Conservation (phyloP, 2,329 filamentous ascomycete genomes). For the Mycosphaerella sp. region DNA sequence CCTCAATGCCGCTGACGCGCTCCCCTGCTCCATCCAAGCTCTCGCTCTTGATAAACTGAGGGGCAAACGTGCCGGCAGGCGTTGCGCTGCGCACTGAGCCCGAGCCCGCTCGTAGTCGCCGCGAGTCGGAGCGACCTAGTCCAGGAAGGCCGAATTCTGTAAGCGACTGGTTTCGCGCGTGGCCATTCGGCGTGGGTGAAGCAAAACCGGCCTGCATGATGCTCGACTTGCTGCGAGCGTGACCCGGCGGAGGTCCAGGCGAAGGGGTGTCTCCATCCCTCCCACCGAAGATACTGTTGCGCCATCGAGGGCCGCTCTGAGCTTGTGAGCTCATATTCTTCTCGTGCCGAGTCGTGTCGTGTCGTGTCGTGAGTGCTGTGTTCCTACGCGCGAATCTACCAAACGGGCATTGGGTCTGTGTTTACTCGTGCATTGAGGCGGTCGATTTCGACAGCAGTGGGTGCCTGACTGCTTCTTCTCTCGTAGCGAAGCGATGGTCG, state of each 20-base stretch:
- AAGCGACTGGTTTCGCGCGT: conserved; percentile 63
- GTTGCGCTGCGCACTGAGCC: conserved; percentile 60
- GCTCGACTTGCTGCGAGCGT: conserved; percentile 66
- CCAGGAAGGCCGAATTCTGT: conserved; percentile 42
- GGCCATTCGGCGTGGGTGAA: conserved; percentile 43
- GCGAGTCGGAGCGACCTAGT: conserved; percentile 25
- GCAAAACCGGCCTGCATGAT: conserved; percentile 58
- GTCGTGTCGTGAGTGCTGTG: conserved; percentile 15
- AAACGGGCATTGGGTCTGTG: conserved; percentile 11
- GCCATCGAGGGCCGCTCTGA: conserved; percentile 61
- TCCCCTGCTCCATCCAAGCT: conserved; percentile 58
- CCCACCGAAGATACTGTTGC: conserved; percentile 74
- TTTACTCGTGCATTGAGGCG: conserved; percentile 4
- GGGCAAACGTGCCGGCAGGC: conserved; percentile 80
- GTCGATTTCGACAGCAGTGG: too few relatives aligned
- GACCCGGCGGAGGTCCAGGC: conserved; percentile 48
- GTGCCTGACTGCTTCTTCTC: neutral
- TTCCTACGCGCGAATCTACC: conserved; percentile 18
- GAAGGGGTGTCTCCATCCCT: conserved; percentile 57
- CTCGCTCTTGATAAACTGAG: conserved; percentile 89
- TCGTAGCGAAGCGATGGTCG: neutral
- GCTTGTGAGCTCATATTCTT: conserved; percentile 50
- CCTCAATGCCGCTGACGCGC: conserved; percentile 69
- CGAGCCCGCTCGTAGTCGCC: conserved; percentile 49
- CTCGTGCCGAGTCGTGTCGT: conserved; percentile 13